Evolutionary conservation across 1,284 basidiomycete species (phyloP).

Genomic region (Neonothopanus nambi): DNA sequence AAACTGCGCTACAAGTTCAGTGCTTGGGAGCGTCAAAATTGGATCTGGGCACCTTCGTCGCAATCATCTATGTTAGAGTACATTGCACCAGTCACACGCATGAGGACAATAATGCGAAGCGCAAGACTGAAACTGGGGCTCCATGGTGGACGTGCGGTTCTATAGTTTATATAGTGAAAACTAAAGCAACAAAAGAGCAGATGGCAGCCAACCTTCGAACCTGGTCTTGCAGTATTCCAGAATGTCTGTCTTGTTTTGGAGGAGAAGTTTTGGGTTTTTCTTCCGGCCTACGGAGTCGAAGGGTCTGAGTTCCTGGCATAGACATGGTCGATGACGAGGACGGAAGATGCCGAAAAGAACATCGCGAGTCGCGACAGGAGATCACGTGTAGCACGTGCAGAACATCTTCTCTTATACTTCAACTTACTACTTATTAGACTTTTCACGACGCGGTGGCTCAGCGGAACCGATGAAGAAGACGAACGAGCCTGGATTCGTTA

Average conservation of each 20-base stretch:
- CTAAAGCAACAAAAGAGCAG: constrained; percentile 5
- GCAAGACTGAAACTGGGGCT: constrained; percentile 82
- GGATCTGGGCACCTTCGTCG: constrained; percentile 78
- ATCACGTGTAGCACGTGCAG: not conserved
- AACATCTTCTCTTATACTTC: too few species aligned
- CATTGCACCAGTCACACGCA: constrained; percentile 89
- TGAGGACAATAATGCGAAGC: constrained; percentile 79
- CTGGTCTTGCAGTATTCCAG: constrained; percentile 75
- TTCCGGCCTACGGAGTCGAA: constrained; percentile 58
- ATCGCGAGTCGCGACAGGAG: not conserved
- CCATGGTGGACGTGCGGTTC: constrained; percentile 76
- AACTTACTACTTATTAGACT: too few species aligned
- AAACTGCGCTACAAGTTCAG: constrained; percentile 56
- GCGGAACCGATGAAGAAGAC: constrained; percentile 10
- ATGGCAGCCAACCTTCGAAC: constrained; percentile 54
- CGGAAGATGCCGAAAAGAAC: not conserved
- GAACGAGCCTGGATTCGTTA: too few species aligned
- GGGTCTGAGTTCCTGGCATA: constrained; percentile 39
- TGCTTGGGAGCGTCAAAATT: not conserved
- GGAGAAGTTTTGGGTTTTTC: constrained; percentile 34
- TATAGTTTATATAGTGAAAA: constrained; percentile 27
- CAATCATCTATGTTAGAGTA: constrained; percentile 96
- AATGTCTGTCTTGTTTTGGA: constrained; percentile 40
- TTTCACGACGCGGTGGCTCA: too few species aligned
- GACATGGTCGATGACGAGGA: not conserved